Evolutionary conservation across 257 asterid genomes (phyloP).

Genomic region (Primulina huaijiensis): DNA sequence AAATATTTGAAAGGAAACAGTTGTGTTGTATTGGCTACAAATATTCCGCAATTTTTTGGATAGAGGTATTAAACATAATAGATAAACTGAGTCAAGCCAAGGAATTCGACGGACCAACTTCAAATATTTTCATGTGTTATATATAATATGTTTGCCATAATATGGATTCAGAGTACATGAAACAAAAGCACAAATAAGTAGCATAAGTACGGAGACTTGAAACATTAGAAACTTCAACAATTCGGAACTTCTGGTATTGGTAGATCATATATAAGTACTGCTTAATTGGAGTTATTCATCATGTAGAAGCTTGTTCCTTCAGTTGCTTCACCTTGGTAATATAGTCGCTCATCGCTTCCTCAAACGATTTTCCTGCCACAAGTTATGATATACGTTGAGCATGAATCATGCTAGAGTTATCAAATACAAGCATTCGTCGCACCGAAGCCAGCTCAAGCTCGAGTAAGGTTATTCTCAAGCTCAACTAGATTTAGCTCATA

Average conservation of each 20-base stretch:
- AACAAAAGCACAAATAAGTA: slow-evolving; percentile 21
- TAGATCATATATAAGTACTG: slow-evolving; percentile 7
- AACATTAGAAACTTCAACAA: background rate
- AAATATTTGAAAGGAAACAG: too few relatives aligned
- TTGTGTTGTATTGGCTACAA: too few relatives aligned
- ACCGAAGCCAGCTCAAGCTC: background rate
- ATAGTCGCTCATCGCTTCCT: slow-evolving; percentile 77
- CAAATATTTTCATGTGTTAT: background rate
- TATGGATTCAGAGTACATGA: slow-evolving; percentile 18
- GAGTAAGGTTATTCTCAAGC: background rate
- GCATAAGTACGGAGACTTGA: background rate
- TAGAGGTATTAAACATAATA: too few relatives aligned
- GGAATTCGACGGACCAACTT: too few relatives aligned
- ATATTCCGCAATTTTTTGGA: too few relatives aligned
- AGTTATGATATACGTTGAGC: slow-evolving; percentile 2
- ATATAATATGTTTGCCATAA: background rate
- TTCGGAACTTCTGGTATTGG: slow-evolving; percentile 18
- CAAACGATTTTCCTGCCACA: slow-evolving; percentile 67
- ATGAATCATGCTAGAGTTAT: background rate
- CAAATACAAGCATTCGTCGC: slow-evolving; percentile 7
- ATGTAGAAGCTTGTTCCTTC: slow-evolving; percentile 55
- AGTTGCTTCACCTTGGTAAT: slow-evolving; percentile 94
- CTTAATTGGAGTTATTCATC: slow-evolving; percentile 25
- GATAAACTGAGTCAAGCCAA: too few relatives aligned
- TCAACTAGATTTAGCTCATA: background rate